phyloP scores from a whole-genome alignment of 306 rosid species.

The Carpinus fangiana region DNA sequence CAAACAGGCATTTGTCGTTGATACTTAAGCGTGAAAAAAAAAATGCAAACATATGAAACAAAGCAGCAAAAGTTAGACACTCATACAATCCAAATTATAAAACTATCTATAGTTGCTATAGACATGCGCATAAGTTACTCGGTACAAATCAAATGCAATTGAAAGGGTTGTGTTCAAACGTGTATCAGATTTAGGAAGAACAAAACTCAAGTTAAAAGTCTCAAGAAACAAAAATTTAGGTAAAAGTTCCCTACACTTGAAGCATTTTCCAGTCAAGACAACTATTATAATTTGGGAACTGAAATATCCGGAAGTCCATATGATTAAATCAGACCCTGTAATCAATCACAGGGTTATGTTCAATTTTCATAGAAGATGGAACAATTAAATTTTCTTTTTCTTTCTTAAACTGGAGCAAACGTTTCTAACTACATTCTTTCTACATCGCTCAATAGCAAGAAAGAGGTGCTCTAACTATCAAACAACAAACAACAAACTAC shows the following conservation, averaged over 20 bases:
- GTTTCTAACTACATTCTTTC: not conserved
- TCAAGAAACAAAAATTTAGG: not conserved
- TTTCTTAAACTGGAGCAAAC: not conserved
- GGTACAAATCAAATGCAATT: not conserved
- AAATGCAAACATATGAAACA: not conserved
- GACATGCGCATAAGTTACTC: not conserved
- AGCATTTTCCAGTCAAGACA: constrained; percentile 6
- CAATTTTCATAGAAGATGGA: not conserved
- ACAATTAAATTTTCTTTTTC: not conserved
- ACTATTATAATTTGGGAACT: not conserved
- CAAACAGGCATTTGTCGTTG: not conserved
- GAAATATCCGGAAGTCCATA: not conserved
- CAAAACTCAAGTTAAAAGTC: not conserved
- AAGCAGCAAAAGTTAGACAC: not conserved
- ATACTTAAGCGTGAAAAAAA: not conserved
- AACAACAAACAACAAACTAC: not conserved
- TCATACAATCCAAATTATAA: not conserved
- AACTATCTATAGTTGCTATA: not conserved
- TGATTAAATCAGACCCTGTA: not conserved
- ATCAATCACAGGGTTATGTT: not conserved
- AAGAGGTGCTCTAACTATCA: not conserved
- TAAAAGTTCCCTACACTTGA: not conserved
- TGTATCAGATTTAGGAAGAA: not conserved
- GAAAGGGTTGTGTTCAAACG: not conserved
- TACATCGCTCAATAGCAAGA: not conserved